These are phyloP conservation scores for Arctium lappa DNA, from an alignment of 129 eudicot species.

Conservation along the genomic window DNA sequence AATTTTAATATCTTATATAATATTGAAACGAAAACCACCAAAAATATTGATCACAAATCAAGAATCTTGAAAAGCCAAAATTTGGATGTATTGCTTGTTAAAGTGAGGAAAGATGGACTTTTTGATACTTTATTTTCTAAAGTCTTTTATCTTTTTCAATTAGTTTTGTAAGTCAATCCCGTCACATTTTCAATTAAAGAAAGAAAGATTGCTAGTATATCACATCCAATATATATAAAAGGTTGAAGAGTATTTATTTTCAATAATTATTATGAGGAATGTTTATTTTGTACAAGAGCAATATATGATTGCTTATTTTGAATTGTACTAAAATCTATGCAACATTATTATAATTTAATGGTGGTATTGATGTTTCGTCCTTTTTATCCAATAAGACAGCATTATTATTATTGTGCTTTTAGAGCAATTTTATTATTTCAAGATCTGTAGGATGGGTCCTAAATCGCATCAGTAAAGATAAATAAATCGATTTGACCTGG, in stretches of 20 bases:
- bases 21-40: not conserved
- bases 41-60: not conserved
- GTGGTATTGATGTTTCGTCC: not conserved
- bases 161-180: not conserved
- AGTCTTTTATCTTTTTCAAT: not conserved
- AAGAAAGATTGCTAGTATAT: not conserved
- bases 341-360: not conserved
- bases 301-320: not conserved
- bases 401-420: not conserved
- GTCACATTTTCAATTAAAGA: not conserved
- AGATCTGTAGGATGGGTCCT: not conserved
- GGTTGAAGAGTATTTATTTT: not conserved
- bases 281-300: not conserved
- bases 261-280: not conserved
- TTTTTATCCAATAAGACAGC: not conserved
- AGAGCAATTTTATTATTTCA: not conserved
- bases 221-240: not conserved
- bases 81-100: not conserved
- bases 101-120: not conserved
- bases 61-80: conserved; percentile 2
- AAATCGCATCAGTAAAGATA: not conserved
- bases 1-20: not conserved
- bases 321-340: not conserved
- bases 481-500: not conserved
- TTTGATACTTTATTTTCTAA: not conserved